Base-by-base conservation (phyloP, 768 basidiomycete genomes). In the Kwoniella dendrophila region DNA sequence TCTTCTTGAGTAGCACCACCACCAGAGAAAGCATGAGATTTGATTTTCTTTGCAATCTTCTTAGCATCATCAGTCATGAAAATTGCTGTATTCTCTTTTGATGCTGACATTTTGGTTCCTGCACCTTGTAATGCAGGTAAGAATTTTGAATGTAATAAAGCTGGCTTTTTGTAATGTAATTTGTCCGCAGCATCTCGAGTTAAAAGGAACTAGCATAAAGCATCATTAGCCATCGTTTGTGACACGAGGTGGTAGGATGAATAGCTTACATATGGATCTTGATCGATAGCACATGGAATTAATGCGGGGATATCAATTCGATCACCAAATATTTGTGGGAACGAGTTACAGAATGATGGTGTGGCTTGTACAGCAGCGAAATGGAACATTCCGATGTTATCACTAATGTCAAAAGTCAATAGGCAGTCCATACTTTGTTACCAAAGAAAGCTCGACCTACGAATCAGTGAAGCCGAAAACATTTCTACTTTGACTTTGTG, bases 71-170 rank as follows among this genome's bases (percentile, higher is more conserved):
- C 96, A 32, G 84, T 91, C 95, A 99, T 97, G 83, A 85, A 98
- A 69, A 99, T 94, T 67, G 90, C 90, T 67, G 88, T 90, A 80
- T 93, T 95, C 22, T 86, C 82, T 79, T 95, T 89, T 51, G 90
- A 93, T 4, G 96, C 96, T 78, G 93, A 96, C 96, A 99, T 99
- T 82, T 99, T 99, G 34, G 92, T 95, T 79, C 96, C 92, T 2
- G 96, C 90, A 43, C 96, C 96, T 80, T 97, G 95, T 10, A 99
- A 84, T 4, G 96, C 94, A 11, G 96, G 96, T 82, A 99, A 95
- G 84, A 99, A 99, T 75, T 95, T 95, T 48, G 94, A 85, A 80
- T 98, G 93, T 50, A 99, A 82, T 26, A 97, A 85, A 1, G 89
- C 81, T 1, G 96, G 96, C 79, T 99, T 99, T 43, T 88, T 92